Conservation (phyloP, 805 yeast genomes). For the Candida railenensis region DNA sequence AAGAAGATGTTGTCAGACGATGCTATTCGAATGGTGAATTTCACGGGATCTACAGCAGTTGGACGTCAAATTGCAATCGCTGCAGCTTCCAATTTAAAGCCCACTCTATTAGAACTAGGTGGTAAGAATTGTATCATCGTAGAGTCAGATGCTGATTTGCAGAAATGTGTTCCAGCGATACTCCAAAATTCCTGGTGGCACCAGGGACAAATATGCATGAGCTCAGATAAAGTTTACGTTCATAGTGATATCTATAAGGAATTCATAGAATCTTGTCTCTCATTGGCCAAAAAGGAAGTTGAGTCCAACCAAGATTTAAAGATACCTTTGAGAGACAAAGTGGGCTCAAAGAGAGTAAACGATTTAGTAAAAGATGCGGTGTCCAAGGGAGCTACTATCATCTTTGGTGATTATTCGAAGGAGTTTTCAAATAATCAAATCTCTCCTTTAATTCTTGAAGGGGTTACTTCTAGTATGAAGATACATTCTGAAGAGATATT, state of each 20-base stretch:
- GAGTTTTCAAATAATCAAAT: neutral
- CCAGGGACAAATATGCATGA: conserved; percentile 44
- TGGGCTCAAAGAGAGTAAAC: conserved; percentile 19
- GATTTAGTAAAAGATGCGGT: conserved; percentile 35
- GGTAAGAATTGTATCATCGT: conserved; percentile 43
- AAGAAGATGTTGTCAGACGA: conserved; percentile 24
- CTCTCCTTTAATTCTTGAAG: conserved; percentile 31
- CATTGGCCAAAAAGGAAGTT: conserved; percentile 13
- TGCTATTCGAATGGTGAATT: conserved; percentile 36
- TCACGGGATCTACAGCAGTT: conserved; percentile 45
- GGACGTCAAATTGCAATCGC: conserved; percentile 34
- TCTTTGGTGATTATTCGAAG: conserved; percentile 17
- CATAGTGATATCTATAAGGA: conserved; percentile 23
- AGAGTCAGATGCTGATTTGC: conserved; percentile 31
- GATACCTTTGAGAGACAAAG: conserved; percentile 28
- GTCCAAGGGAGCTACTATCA: conserved; percentile 32
- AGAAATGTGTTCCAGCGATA: conserved; percentile 23
- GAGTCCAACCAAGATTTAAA: conserved; percentile 17
- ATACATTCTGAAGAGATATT: conserved; percentile 35
- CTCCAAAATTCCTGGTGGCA: conserved; percentile 40
- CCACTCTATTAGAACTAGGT: conserved; percentile 44
- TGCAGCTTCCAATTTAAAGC: conserved; percentile 40
- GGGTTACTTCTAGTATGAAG: conserved; percentile 27
- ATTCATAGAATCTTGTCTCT: conserved; percentile 16
- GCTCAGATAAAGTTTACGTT: conserved; percentile 3